These are phyloP conservation scores for Fusarium coicis DNA, from an alignment of 2,329 filamentous ascomycete species.

Conservation along the genomic window DNA sequence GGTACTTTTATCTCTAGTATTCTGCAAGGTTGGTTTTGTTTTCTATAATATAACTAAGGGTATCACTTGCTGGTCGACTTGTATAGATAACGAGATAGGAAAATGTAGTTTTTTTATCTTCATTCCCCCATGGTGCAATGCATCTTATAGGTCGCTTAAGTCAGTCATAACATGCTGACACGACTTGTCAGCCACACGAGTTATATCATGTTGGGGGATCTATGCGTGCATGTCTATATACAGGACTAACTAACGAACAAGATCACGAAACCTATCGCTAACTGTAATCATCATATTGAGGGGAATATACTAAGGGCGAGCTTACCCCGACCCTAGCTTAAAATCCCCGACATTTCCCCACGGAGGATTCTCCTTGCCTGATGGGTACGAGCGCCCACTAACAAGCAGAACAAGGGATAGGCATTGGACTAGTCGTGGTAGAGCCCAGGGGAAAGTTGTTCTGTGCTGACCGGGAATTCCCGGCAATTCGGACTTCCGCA, in stretches of 20 bases:
- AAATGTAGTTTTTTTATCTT: slow-evolving; percentile 13
- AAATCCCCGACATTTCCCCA: slow-evolving; percentile 40
- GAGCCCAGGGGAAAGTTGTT: slow-evolving; percentile 12
- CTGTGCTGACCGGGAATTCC: slow-evolving; percentile 26
- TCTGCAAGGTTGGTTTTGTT: too few relatives aligned
- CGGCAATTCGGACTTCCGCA: slow-evolving; percentile 13
- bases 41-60: neutral
- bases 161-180: neutral
- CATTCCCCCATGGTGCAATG: slow-evolving; percentile 1
- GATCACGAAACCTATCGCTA: neutral
- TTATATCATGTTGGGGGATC: neutral
- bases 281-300: neutral
- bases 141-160: slow-evolving; percentile 10
- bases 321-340: slow-evolving; percentile 27
- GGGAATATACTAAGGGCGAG: slow-evolving; percentile 14
- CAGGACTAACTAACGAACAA: neutral
- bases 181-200: neutral
- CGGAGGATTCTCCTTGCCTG: slow-evolving; percentile 11
- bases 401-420: slow-evolving; percentile 18
- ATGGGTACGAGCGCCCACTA: slow-evolving; percentile 9
- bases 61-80: neutral
- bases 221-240: slow-evolving; percentile 2
- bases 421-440: slow-evolving; percentile 4
- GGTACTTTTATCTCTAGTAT: neutral
- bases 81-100: neutral